phyloP scores from a whole-genome alignment of 192 early-diverging fungal genomes.

The Coemansia furcata region DNA sequence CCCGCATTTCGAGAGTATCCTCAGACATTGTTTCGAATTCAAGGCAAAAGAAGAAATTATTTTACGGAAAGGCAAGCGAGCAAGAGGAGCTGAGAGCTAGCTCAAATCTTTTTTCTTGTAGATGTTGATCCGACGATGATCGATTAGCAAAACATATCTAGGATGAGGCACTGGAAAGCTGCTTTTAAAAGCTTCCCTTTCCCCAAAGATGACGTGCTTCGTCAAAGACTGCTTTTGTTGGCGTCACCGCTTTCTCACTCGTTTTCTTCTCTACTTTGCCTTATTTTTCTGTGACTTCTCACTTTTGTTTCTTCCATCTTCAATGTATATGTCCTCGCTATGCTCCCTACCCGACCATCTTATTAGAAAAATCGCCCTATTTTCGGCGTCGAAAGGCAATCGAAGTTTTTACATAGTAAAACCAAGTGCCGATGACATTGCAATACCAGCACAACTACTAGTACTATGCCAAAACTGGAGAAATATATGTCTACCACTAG shows the following conservation, averaged over 20 bases:
- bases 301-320: neutral
- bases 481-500: neutral
- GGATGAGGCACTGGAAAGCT: no score
- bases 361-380: neutral
- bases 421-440: neutral
- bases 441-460: neutral
- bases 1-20: slow-evolving; percentile 54
- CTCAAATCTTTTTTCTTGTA: neutral
- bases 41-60: neutral
- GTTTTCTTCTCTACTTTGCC: neutral
- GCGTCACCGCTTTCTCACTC: neutral
- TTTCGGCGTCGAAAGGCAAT: neutral
- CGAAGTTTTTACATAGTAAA: neutral
- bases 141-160: neutral
- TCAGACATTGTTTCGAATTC: slow-evolving; percentile 20
- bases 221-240: no score
- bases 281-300: neutral
- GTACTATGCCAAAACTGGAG: neutral
- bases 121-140: neutral
- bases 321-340: neutral
- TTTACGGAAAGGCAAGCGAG: neutral
- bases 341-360: neutral
- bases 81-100: neutral
- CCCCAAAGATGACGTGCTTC: no score
- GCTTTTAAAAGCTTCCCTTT: neutral